Percentiles rank a stretch among this genome's conserved stretches.
Evolutionary conservation across 2,329 filamentous ascomycete species (phyloP).

Genomic region (Stagonosporopsis tanaceti): DNA sequence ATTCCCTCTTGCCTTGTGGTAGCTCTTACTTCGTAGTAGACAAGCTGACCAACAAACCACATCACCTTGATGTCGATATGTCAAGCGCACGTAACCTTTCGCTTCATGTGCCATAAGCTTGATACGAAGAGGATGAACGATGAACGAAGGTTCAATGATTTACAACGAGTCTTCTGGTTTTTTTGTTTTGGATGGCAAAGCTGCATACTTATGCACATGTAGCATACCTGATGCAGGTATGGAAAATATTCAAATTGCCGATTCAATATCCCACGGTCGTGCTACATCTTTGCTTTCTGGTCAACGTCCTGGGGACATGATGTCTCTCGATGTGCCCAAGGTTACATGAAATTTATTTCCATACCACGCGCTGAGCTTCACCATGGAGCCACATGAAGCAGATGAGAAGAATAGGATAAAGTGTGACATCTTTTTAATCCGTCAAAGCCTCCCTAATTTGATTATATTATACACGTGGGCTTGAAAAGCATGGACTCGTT

Average conservation of each 20-base stretch:
- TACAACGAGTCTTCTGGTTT: neutral
- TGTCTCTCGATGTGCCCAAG: neutral
- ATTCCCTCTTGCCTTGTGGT: neutral
- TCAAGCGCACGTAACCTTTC: constrained; percentile 3
- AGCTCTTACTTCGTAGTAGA: neutral
- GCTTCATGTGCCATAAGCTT: constrained; percentile 16
- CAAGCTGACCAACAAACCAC: neutral
- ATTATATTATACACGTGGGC: neutral
- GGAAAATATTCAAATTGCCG: constrained; percentile 13
- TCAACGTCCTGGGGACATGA: neutral
- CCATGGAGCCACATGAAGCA: neutral
- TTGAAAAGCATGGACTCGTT: neutral
- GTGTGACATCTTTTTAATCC: neutral
- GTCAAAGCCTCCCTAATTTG: neutral
- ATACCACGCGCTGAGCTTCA: too few relatives aligned
- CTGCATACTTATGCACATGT: constrained; percentile 9
- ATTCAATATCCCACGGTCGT: neutral
- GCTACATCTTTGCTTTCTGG: neutral
- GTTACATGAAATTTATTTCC: neutral
- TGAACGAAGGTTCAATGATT: constrained; percentile 1
- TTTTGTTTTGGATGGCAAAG: constrained; percentile 6
- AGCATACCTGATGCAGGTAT: constrained; percentile 6
- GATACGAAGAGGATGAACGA: neutral
- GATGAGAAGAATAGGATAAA: neutral
- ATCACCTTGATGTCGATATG: neutral